Conservation (phyloP, 345 rosid genomes). For the Sonneratia alba region DNA sequence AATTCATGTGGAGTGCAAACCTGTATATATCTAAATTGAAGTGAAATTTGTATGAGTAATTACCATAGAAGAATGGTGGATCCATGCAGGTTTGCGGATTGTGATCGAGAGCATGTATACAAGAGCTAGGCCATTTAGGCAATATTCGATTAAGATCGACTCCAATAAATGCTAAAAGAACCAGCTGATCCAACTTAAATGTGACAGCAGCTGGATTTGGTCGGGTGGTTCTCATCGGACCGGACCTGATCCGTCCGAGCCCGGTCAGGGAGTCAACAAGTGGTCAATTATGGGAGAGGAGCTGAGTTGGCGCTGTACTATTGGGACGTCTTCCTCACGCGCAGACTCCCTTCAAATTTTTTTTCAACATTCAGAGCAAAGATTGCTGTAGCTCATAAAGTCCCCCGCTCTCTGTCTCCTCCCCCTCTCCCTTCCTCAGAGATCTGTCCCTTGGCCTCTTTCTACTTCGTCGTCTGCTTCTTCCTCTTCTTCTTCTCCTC, state of each 20-base stretch:
- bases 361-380: not conserved
- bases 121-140: no score
- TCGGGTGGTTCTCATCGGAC: not conserved
- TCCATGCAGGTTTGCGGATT: no score
- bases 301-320: not conserved
- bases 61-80: no score
- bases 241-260: not conserved
- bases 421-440: not conserved
- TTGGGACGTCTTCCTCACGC: not conserved
- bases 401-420: constrained; percentile 1
- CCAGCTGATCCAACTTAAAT: no score
- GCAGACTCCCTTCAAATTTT: not conserved
- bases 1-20: no score
- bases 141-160: no score
- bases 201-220: no score
- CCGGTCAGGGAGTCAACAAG: not conserved
- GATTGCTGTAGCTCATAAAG: not conserved
- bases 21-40: no score
- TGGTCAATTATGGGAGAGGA: no score
- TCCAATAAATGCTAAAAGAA: no score
- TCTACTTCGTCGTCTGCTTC: not conserved
- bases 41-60: no score
- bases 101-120: no score
- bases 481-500: constrained; percentile 1
- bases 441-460: constrained; percentile 1